Evolutionary conservation across 768 basidiomycete genomes (phyloP), one percentile per base, ranked within the genome.

Genomic region (Auricularia heimuer): DNA sequence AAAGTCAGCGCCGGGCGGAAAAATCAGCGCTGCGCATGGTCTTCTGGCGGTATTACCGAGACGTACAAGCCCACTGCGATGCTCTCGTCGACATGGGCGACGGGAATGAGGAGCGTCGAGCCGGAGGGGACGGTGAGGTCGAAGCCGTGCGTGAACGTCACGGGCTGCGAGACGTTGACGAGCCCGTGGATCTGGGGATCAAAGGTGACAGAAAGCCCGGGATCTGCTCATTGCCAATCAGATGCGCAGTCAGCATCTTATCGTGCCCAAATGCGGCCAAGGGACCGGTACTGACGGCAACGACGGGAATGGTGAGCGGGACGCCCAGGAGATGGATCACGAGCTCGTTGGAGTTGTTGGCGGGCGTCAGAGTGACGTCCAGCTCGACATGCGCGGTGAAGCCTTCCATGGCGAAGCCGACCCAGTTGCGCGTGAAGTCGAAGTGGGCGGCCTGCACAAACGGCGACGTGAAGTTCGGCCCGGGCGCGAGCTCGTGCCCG

Each of bases 71-170:
- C 54, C 11, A 54, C 54, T 54, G 54, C 54, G 29, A 54, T 54
- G 7, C 11, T 54, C 54, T 54, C 54, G 54, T 54, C 29, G 54
- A 29, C n/a, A 18, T 54, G 54, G 11, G 29, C 18, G 54, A 54
- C 54, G 29, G 54, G 54, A 1, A 54, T 54, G 29, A 54, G 54
- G 29, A 54, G 54, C 54, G 54, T 54, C 54, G 54, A 54, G 29
- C 54, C 54, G 1, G 54, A 7, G n/a, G 54, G 54, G 7, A 54
- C 54, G 18, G 11, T 54, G 11, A 54, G 7, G 54, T 54, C 54
- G 54, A 54, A 54, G n/a, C 54, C 54, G 54, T 54, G 54, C n/a
- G 54, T 54, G 54, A 54, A 54, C n/a, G 54, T 54, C n/a, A 54
- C 54, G n/a, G 18, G n/a, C 29, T 10, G 10, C 54, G 54, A 54